A percentile compares a stretch with the other conserved stretches of the same genome.
Conservation (phyloP, 441 rosid species). For the Adansonia grandidieri region DNA sequence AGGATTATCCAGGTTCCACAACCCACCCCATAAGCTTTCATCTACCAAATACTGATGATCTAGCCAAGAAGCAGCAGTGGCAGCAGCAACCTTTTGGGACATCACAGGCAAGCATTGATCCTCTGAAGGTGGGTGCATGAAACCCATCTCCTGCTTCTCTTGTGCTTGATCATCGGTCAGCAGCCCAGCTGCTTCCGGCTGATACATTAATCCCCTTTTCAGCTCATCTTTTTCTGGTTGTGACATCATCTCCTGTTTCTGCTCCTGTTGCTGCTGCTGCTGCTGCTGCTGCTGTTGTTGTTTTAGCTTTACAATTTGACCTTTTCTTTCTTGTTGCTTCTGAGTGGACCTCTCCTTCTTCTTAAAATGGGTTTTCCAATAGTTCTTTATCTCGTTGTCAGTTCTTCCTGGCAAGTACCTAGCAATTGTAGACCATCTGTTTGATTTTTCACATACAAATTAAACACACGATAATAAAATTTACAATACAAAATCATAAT, state of each 20-base stretch:
- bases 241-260: background rate
- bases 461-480: background rate
- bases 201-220: slow-evolving; percentile 8
- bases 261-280: too few species aligned
- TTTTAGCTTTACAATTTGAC: slow-evolving; percentile 35
- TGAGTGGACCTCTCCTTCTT: slow-evolving; percentile 40
- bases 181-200: background rate
- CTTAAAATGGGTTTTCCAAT: slow-evolving; percentile 67
- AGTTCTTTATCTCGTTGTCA: slow-evolving; percentile 64
- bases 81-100: slow-evolving; percentile 25
- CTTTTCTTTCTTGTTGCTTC: slow-evolving; percentile 46
- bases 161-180: background rate
- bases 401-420: slow-evolving; percentile 60
- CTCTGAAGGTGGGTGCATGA: slow-evolving; percentile 24
- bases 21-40: slow-evolving; percentile 52
- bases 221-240: slow-evolving; percentile 17
- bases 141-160: slow-evolving; percentile 6
- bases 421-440: slow-evolving; percentile 60
- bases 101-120: slow-evolving; percentile 37
- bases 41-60: slow-evolving; percentile 41
- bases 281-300: slow-evolving; percentile 23
- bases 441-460: background rate
- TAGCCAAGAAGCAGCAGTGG: slow-evolving; percentile 31
- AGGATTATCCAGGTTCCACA: slow-evolving; percentile 57
- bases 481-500: background rate